Conservation (phyloP, 2,329 filamentous ascomycete species). For the Aspergillus tamarii region DNA sequence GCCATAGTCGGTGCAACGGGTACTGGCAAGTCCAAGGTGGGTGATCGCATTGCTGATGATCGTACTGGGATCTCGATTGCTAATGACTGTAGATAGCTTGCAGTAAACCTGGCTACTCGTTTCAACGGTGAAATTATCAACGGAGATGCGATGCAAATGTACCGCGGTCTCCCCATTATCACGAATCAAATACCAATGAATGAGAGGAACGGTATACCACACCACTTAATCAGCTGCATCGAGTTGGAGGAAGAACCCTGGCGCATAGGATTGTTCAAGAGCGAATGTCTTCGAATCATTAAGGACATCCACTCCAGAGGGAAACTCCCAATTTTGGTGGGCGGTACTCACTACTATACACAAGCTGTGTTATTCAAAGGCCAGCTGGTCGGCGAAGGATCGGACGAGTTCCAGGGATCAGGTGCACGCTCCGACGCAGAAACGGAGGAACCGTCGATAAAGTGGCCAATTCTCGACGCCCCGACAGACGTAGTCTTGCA, state of each 20-base stretch:
- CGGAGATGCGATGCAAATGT: constrained; percentile 97
- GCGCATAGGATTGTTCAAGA: constrained; percentile 78
- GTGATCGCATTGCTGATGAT: constrained; percentile 19
- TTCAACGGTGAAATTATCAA: constrained; percentile 96
- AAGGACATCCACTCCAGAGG: constrained; percentile 76
- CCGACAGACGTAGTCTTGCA: constrained; percentile 72
- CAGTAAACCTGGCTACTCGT: constrained; percentile 79
- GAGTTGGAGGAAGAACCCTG: constrained; percentile 76
- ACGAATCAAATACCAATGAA: constrained; percentile 84
- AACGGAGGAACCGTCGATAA: constrained; percentile 34
- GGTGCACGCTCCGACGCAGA: constrained; percentile 24
- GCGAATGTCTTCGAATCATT: constrained; percentile 69
- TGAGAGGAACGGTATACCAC: constrained; percentile 78
- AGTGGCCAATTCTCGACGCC: constrained; percentile 72
- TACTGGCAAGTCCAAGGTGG: constrained; percentile 89
- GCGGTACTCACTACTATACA: constrained; percentile 94
- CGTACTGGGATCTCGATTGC: constrained; percentile 5
- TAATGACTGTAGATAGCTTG: constrained; percentile 64
- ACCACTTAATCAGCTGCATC: constrained; percentile 85
- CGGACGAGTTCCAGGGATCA: constrained; percentile 29
- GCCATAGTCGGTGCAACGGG: constrained; percentile 87
- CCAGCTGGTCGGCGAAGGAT: constrained; percentile 55
- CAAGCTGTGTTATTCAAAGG: constrained; percentile 85
- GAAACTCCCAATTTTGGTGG: constrained; percentile 85
- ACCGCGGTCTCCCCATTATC: constrained; percentile 86